These are phyloP conservation scores for Coniosporium apollinis DNA, from an alignment of 495 filamentous ascomycete genomes.

Conservation along the genomic window DNA sequence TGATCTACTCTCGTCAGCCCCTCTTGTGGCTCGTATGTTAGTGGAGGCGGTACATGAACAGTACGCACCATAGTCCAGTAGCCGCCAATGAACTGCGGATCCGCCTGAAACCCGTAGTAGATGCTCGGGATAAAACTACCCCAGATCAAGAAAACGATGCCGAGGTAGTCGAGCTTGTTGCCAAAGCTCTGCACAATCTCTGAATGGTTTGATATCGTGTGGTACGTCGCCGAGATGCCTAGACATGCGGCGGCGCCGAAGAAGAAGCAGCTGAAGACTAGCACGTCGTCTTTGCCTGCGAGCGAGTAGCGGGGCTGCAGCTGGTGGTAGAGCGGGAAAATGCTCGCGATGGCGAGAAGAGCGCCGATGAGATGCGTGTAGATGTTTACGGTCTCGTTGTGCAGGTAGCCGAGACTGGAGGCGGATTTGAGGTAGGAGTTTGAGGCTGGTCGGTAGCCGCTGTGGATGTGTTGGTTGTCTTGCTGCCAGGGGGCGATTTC, in stretches of 20 bases:
- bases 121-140: conserved; percentile 75
- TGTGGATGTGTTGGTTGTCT: conserved; percentile 61
- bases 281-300: conserved; percentile 45
- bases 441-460: conserved; percentile 54
- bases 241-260: conserved; percentile 56
- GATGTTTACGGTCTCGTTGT: conserved; percentile 94
- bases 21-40: not conserved
- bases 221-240: conserved; percentile 71
- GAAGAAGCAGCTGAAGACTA: conserved; percentile 68
- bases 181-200: conserved; percentile 38
- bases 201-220: conserved; percentile 54
- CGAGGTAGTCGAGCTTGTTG: conserved; percentile 75
- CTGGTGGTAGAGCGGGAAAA: conserved; percentile 27
- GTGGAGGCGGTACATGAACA: not conserved
- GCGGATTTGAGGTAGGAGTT: conserved; percentile 47
- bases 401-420: conserved; percentile 51
- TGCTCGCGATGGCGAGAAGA: conserved; percentile 28
- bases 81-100: conserved; percentile 37
- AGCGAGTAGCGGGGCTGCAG: conserved; percentile 50
- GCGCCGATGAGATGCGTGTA: conserved; percentile 69
- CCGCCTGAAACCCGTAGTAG: conserved; percentile 72
- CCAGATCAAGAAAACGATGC: conserved; percentile 77
- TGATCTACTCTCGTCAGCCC: conserved; percentile 39
- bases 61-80: conserved; percentile 58
- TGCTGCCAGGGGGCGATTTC: conserved; percentile 53